A percentile compares a stretch with the other conserved stretches of the same genome.
These are phyloP conservation scores for Xanthoconium separans DNA, from an alignment of 1,284 basidiomycete genomes.

Conservation along the genomic window DNA sequence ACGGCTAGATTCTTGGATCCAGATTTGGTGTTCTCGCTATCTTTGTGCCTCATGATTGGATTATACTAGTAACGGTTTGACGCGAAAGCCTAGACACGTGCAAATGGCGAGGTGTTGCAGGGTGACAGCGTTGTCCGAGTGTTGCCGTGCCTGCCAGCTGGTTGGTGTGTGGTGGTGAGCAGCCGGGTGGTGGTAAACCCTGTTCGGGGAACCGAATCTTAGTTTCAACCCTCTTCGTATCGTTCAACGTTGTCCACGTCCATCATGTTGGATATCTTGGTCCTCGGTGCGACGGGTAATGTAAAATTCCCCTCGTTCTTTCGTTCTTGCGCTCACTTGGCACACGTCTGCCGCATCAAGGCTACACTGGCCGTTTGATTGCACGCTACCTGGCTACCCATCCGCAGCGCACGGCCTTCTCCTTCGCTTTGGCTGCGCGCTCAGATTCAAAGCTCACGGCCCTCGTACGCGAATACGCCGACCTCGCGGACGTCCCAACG, in stretches of 20 bases:
- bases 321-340: constrained; percentile 4
- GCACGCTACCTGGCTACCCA: constrained; percentile 60
- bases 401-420: constrained; percentile 57
- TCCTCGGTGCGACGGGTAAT: constrained; percentile 61
- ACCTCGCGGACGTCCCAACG: constrained; percentile 40
- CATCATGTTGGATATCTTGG: constrained; percentile 50
- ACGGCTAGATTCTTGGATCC: constrained; percentile 32
- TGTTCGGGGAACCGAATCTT: background rate
- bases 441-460: constrained; percentile 53
- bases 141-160: constrained; percentile 4
- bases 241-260: constrained; percentile 10
- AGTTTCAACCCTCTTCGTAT: no score
- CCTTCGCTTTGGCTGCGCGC: constrained; percentile 60
- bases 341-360: constrained; percentile 24
- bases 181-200: background rate
- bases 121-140: background rate
- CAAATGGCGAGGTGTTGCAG: constrained; percentile 14
- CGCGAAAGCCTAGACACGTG: constrained; percentile 10
- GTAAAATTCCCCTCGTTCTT: constrained; percentile 1
- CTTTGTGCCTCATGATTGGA: background rate
- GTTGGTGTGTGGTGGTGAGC: constrained; percentile 2
- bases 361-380: constrained; percentile 66
- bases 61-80: background rate
- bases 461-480: constrained; percentile 41
- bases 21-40: background rate